A percentile compares a stretch with the other conserved stretches of the same genome.
Conservation (phyloP, 108 stramenopile genomes). For the Cyclotella cryptica region DNA sequence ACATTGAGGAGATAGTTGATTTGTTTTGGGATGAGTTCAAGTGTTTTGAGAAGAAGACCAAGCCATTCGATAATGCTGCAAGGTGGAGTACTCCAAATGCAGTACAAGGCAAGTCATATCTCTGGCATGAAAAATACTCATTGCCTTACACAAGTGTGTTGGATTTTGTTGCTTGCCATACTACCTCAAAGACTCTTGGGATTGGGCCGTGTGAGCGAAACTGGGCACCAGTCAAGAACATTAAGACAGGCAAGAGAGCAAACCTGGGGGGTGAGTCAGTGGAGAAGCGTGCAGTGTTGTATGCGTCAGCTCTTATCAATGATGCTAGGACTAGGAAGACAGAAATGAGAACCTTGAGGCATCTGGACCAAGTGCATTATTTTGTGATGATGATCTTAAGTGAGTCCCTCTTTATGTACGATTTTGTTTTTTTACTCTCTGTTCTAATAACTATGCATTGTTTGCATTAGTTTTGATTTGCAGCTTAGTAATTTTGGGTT, state of each 20-base stretch:
- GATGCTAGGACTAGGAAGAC: background rate
- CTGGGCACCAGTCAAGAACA: background rate
- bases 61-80: background rate
- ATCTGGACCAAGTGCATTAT: background rate
- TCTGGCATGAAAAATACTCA: conserved; percentile 19
- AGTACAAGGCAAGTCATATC: background rate
- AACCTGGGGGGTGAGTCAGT: background rate
- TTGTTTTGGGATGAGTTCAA: conserved; percentile 5
- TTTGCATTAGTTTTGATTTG: too few relatives aligned
- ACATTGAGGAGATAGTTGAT: background rate
- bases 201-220: conserved; percentile 1
- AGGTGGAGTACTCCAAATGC: background rate
- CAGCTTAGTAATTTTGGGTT: too few relatives aligned
- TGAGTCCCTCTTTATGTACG: background rate
- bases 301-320: background rate
- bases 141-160: conserved; percentile 4
- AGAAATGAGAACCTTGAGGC: background rate
- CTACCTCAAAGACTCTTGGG: background rate
- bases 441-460: too few relatives aligned
- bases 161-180: background rate
- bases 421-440: too few relatives aligned
- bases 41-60: background rate
- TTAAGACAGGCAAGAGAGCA: conserved; percentile 5
- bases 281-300: background rate
- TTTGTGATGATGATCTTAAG: background rate